A percentile compares a stretch with the other conserved stretches of the same genome.
phyloP scores from a whole-genome alignment of 2,329 filamentous ascomycete species.

The Coleophoma eucalyptorum region DNA sequence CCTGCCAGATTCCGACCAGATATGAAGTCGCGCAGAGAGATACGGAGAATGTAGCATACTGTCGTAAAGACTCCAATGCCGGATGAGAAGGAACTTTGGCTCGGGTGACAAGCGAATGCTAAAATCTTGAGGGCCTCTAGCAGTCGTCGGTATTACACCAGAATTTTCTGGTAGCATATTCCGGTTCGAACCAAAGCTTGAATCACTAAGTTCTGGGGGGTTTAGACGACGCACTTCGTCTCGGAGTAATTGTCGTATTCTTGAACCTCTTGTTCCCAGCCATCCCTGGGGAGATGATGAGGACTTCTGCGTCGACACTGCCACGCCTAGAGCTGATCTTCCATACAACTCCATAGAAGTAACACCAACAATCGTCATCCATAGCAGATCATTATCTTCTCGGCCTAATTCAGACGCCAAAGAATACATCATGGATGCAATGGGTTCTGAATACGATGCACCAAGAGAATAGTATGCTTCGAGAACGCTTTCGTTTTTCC shows the following conservation, averaged over 20 bases:
- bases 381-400: conserved; percentile 94
- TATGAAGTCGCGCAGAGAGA: conserved; percentile 83
- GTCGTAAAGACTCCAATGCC: conserved; percentile 97
- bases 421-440: conserved; percentile 92
- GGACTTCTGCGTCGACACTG: conserved; percentile 55
- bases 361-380: conserved; percentile 91
- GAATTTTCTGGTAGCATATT: conserved; percentile 60
- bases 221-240: conserved; percentile 95
- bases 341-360: conserved; percentile 93
- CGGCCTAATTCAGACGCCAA: conserved; percentile 91
- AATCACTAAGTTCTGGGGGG: conserved; percentile 62
- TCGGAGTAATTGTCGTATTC: conserved; percentile 79
- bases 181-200: conserved; percentile 53
- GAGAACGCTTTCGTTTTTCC: conserved; percentile 72
- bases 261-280: conserved; percentile 77
- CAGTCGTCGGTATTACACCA: conserved; percentile 86
- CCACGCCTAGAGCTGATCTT: conserved; percentile 75
- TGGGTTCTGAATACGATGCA: conserved; percentile 89
- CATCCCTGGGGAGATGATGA: conserved; percentile 60
- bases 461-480: conserved; percentile 83
- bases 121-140: conserved; percentile 83
- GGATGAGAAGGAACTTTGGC: conserved; percentile 84
- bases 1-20: conserved; percentile 87
- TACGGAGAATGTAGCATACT: conserved; percentile 98
- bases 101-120: conserved; percentile 91